A percentile compares a stretch with the other conserved stretches of the same genome.
These are phyloP conservation scores for Ambrosia trifida DNA, from an alignment of 129 eudicot genomes.

Conservation along the genomic window DNA sequence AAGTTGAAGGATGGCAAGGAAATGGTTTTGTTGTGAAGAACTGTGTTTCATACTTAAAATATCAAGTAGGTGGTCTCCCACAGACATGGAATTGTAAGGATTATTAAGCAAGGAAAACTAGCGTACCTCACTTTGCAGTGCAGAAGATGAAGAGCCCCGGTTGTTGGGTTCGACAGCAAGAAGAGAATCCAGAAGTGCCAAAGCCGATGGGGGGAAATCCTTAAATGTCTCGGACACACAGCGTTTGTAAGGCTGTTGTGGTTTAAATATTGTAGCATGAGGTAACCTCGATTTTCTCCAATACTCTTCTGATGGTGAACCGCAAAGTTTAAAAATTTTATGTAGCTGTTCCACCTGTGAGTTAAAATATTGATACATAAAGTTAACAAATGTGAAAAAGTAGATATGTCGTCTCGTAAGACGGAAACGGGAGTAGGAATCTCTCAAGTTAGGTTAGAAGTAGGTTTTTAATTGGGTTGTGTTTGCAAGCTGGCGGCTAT, in stretches of 20 bases:
- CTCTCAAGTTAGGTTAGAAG: no score
- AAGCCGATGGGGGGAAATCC: slow-evolving; percentile 57
- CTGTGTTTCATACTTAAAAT: slow-evolving; percentile 34
- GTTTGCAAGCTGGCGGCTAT: background rate
- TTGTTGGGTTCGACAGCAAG: slow-evolving; percentile 67
- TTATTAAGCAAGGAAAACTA: background rate
- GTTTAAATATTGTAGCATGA: slow-evolving; percentile 67
- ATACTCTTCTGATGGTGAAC: slow-evolving; percentile 76
- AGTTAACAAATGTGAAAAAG: background rate
- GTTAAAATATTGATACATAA: background rate
- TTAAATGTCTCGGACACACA: slow-evolving; percentile 59
- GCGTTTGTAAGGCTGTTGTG: slow-evolving; percentile 65
- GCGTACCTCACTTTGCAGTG: slow-evolving; percentile 65
- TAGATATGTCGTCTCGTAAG: background rate
- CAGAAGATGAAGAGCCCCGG: slow-evolving; percentile 68
- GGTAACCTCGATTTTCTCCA: slow-evolving; percentile 73
- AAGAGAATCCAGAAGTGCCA: slow-evolving; percentile 61
- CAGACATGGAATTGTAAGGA: background rate
- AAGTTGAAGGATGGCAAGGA: slow-evolving; percentile 79
- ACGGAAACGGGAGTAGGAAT: no score
- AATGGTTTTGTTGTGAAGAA: slow-evolving; percentile 79
- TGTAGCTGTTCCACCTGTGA: slow-evolving; percentile 76
- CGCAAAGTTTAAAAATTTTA: slow-evolving; percentile 82
- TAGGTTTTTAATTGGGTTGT: no score
- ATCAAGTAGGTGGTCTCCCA: slow-evolving; percentile 9